Base-by-base conservation (phyloP, 768 basidiomycete genomes). In the Tephrocybe sp. region DNA sequence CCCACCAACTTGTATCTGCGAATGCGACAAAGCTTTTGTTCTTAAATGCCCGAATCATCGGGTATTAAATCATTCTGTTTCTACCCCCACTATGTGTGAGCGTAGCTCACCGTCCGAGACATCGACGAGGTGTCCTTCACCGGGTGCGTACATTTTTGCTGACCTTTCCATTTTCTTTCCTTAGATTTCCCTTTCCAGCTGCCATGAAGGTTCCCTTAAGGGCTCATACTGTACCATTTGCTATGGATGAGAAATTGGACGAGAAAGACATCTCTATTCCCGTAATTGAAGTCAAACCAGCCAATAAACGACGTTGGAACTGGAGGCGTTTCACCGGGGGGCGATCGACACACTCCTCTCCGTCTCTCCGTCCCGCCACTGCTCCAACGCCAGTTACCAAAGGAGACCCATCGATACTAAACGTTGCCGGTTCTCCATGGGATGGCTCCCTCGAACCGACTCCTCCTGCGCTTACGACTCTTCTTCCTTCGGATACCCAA, bases 61-160 rank as follows among this genome's bases (percentile, higher is more conserved):
- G 33, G 24, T 18, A 33, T 45, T 59, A 18, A 49, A 43, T 37
- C 55, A 57, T 41, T 50, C 55, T 3, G 3, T 40, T n/a, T 59
- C 58, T 45, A 23, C 43, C 19, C 53, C 55, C 4, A 42, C 23
- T 10, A 45, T 58, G 43, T 42, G 30, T 40, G 24, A 12, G 11
- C 13, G 24, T 18, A 37, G 38, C 39, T 45, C 47, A 5, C 42
- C 43, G 5, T 52, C 50, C 18, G 41, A 43, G 22, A 16, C 37
- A 25, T 50, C 53, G 19, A 52, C 45, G 3, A 47, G 48, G 39
- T 34, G 34, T 12, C 25, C 39, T 10, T 37, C 42, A 4, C 46
- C 42, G 18, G 37, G 51, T 57, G 21, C 47, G 48, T 43, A 33
- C 33, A 9, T 19, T 22, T 36, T 18, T 21, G 4, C 16, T 47